Conservation (phyloP, 2,329 filamentous ascomycete genomes). For the Emericellopsis atlantica region DNA sequence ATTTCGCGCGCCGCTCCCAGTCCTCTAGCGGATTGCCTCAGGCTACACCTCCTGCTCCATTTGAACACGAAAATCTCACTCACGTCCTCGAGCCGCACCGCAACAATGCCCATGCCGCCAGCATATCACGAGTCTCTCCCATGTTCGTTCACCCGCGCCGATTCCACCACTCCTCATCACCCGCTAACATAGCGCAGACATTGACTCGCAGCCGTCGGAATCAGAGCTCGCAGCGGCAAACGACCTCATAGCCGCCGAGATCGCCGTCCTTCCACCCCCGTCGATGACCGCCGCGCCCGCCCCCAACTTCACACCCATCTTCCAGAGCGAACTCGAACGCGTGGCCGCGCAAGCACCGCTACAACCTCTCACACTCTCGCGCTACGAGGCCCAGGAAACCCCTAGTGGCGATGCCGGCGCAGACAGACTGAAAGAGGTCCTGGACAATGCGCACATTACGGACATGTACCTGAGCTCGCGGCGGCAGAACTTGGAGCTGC, state of each 20-base stretch:
- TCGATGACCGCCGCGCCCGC: constrained; percentile 23
- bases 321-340: constrained; percentile 57
- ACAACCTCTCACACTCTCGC: constrained; percentile 54
- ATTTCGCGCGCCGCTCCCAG: no score
- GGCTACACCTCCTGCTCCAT: no score
- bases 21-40: no score
- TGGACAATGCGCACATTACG: constrained; percentile 38
- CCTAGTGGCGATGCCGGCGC: constrained; percentile 13
- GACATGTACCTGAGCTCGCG: constrained; percentile 40
- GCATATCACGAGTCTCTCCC: constrained; percentile 66
- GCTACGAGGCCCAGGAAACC: constrained; percentile 68
- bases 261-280: constrained; percentile 30
- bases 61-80: no score
- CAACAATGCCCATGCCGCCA: constrained; percentile 15
- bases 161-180: constrained; percentile 4
- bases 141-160: constrained; percentile 37
- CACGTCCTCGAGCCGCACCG: not conserved
- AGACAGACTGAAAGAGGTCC: constrained; percentile 45
- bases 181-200: constrained; percentile 40
- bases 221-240: constrained; percentile 52
- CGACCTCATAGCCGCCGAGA: constrained; percentile 57
- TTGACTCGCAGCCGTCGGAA: constrained; percentile 61
- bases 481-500: constrained; percentile 49
- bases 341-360: constrained; percentile 34
- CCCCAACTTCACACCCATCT: constrained; percentile 51